Base-by-base conservation (phyloP, 2,329 filamentous ascomycete genomes). In the Aaosphaeria pasadenensis region DNA sequence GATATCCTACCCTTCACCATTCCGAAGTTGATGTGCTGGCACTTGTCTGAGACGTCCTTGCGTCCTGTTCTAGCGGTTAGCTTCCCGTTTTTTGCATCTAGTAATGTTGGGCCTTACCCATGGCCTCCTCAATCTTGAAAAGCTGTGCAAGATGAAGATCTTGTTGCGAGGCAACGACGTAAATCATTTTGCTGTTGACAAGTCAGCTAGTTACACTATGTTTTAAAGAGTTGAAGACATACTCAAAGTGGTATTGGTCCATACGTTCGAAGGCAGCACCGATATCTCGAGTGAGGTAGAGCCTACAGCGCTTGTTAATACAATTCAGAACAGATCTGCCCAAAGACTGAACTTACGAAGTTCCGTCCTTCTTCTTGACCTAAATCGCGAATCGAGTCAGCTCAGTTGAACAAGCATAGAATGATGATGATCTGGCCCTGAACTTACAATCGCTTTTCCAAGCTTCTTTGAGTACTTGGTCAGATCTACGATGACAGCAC, bases 281-380 rank as follows among this genome's bases (percentile, higher is more conserved):
- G 39, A 89, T 81, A 63, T 89, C 86, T 57, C 86, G 80, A 30
- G 86, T 84, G 33, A 88, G 74, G 66, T 89, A 89, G 1, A 85
- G 77, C 17, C 17, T 24, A 24, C 17, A 24, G 17, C 17, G 17
- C 17, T 24, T 24, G 17, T 24, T 24, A 24, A 24, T 24, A 24
- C 3, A 24, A 24, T 24, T 24, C 3, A 24, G 17, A 24, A 24
- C 17, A 2, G 17, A 24, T 24, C 17, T 24, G 17, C 17, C 17
- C 3, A 24, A 2, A 24, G 17, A 3, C 17, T 24, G 3, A 24
- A 24, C 17, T 24, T 24, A 24, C 7, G 82, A 82, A 2, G 83
- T 87, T 33, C 86, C 86, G 50, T 85, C 81, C 70, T 84, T 81
- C 63, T 83, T 84, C 55, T 86, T 77, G 42, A 89, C 74, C 33